phyloP scores from a whole-genome alignment of 257 asterid genomes.

The Echium plantagineum region DNA sequence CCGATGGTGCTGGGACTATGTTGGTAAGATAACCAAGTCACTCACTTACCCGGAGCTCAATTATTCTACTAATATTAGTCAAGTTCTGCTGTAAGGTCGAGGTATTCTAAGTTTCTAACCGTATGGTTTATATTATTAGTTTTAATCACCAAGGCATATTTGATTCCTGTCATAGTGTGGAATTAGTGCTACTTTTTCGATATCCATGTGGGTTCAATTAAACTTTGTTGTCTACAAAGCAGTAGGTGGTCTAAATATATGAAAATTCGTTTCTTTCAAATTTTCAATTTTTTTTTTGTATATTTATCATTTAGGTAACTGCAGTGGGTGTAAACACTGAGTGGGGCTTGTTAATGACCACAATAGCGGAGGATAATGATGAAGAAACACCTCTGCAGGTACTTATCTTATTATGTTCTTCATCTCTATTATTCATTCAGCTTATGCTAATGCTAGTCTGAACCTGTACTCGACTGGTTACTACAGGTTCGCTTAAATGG shows the following conservation, averaged over 20 bases:
- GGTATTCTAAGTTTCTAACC: not conserved
- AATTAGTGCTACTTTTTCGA: not conserved
- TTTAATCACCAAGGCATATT: not conserved
- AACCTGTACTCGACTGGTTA: slow-evolving; percentile 4
- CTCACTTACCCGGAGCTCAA: not conserved
- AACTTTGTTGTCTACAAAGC: no score
- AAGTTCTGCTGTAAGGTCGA: not conserved
- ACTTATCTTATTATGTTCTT: not conserved
- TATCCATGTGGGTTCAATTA: not conserved
- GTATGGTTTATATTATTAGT: not conserved
- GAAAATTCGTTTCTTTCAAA: not conserved
- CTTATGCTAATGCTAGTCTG: slow-evolving; percentile 6
- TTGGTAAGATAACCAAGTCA: slow-evolving; percentile 38
- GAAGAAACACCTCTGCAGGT: slow-evolving; percentile 99
- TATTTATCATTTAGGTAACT: slow-evolving; percentile 48
- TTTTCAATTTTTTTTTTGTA: not conserved
- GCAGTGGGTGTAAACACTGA: slow-evolving; percentile 94
- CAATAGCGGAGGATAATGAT: slow-evolving; percentile 90
- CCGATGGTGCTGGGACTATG: slow-evolving; percentile 96
- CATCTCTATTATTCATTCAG: not conserved
- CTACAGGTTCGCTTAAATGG: slow-evolving; percentile 91
- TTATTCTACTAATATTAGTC: not conserved
- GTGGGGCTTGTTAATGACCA: slow-evolving; percentile 98
- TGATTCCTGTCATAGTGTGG: not conserved
- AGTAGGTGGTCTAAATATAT: not conserved